phyloP scores from a whole-genome alignment of 2,329 filamentous ascomycete genomes.

The Fusarium sterilihyphosum region DNA sequence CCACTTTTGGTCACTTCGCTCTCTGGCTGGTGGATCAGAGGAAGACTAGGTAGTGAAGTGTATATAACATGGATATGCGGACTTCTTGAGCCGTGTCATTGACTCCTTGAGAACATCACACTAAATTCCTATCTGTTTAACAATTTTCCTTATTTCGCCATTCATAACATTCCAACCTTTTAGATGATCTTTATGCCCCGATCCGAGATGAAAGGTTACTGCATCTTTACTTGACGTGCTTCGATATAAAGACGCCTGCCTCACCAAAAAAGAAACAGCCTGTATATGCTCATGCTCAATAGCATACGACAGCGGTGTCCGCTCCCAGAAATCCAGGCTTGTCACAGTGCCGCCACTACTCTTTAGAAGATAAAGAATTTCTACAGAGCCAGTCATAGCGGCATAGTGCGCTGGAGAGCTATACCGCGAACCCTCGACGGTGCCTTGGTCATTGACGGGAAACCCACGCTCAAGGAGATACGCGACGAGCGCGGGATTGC shows the following conservation, averaged over 20 bases:
- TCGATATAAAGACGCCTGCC: background rate
- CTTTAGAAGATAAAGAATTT: background rate
- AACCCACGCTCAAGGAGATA: background rate
- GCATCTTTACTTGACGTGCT: background rate
- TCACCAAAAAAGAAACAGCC: background rate
- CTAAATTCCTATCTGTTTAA: background rate
- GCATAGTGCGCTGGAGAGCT: background rate
- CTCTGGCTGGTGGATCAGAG: background rate
- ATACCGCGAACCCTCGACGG: background rate
- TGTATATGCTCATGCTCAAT: background rate
- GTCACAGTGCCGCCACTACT: background rate
- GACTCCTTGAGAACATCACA: accelerated
- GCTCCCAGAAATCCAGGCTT: background rate
- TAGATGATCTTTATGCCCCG: background rate
- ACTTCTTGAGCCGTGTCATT: background rate
- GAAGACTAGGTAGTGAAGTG: accelerated
- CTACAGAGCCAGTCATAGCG: background rate
- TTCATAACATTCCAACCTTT: background rate
- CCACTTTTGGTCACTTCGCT: accelerated
- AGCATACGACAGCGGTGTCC: background rate
- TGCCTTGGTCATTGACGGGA: background rate
- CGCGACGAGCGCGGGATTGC: accelerated
- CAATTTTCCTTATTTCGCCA: too few relatives aligned
- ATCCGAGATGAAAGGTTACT: background rate
- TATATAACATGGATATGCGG: background rate